A percentile compares a stretch with the other conserved stretches of the same genome.
phyloP scores from a whole-genome alignment of 2,329 filamentous ascomycete genomes.

The Aspergillus quadrilineatus region DNA sequence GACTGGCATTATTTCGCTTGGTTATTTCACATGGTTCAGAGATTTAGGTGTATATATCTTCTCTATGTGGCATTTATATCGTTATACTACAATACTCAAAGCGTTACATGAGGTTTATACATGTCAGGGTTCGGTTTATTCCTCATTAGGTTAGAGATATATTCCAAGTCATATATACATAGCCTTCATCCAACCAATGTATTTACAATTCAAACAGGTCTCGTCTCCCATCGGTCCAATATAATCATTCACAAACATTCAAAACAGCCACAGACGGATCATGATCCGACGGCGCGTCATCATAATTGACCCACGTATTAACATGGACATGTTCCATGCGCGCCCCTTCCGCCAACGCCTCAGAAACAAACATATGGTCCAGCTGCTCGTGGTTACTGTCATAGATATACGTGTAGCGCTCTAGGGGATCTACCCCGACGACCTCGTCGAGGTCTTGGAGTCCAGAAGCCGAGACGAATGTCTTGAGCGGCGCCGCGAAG shows the following conservation, averaged over 20 bases:
- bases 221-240: too few species aligned
- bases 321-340: slow-evolving; percentile 65
- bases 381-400: slow-evolving; percentile 69
- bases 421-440: slow-evolving; percentile 50
- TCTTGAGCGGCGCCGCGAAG: slow-evolving; percentile 59
- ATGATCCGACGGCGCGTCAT: slow-evolving; percentile 63
- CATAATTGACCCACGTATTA: slow-evolving; percentile 64
- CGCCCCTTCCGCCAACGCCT: slow-evolving; percentile 45
- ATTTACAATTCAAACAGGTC: too few species aligned
- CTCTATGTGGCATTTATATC: too few species aligned
- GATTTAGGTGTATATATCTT: too few species aligned
- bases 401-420: slow-evolving; percentile 70
- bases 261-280: slow-evolving; percentile 66
- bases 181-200: too few species aligned
- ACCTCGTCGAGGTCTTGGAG: slow-evolving; percentile 64
- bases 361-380: slow-evolving; percentile 68
- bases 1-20: too few species aligned
- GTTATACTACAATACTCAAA: too few species aligned
- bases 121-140: too few species aligned
- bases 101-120: too few species aligned
- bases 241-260: slow-evolving; percentile 52
- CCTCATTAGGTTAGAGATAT: too few species aligned
- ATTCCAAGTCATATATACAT: too few species aligned
- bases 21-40: too few species aligned
- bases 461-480: slow-evolving; percentile 55